Base-by-base conservation (phyloP, 2,329 filamentous ascomycete genomes). In the Fusarium poae region DNA sequence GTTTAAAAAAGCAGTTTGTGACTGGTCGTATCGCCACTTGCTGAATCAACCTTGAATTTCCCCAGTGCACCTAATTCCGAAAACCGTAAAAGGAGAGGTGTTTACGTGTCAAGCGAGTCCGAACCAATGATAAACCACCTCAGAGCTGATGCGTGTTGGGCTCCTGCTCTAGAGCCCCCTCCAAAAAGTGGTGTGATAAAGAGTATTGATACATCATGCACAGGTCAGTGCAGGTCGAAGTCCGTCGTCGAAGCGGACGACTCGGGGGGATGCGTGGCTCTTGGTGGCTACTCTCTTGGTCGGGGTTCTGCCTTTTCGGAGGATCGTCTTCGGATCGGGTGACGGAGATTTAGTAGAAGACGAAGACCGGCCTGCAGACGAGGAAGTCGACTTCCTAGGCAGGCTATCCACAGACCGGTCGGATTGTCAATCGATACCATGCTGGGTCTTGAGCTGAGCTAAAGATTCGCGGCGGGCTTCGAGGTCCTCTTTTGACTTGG, bases 341-440 rank as follows among this genome's bases (percentile, higher is more conserved):
- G 79, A 79, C 74, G 77, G 72, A 70, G 79, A 72, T 70, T 77
- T 77, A 55, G 80, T 75, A 77, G 82, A 80, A 79, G 79, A 77
- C 79, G 80, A 82, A 82, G 85, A 89, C 87, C 86, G 86, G 86
- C 85, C 86, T 85, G 85, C 85, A 85, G 85, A 86, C 81, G 77
- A 79, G 76, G 81, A 79, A 74, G 74, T 68, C 73, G 77, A 78
- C 76, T 83, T 78, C 75, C 78, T 78, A 72, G 74, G 77, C 79
- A 78, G 79, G 78, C 76, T 80, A 77, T 86, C 86, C 79, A 81
- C 84, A 87, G 87, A 83, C 88, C 88, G 88, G 88, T 91, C 88
- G 86, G 85, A 88, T 88, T 89, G 89, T 95, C 93, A 99, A 90
- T 97, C 95, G 87, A 98, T 97, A 80, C 94, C 95, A 83, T 99